Conservation (phyloP, 768 basidiomycete genomes). For the Neoboletus subvelutipes region DNA sequence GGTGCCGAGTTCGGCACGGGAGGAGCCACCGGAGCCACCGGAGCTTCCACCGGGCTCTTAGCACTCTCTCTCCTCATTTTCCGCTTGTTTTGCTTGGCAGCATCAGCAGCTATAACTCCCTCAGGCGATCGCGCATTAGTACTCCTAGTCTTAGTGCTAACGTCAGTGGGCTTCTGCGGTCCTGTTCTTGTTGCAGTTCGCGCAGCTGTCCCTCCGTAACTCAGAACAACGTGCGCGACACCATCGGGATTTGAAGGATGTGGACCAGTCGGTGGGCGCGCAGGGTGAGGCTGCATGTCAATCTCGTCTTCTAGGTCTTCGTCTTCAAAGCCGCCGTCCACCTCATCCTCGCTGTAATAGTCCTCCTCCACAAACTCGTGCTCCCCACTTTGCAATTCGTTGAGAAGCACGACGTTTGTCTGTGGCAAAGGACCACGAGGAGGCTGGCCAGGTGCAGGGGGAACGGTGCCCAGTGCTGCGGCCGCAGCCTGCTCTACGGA, state of each 20-base stretch:
- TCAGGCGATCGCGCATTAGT: constrained; percentile 25
- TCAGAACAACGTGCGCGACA: constrained; percentile 41
- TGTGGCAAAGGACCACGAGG: constrained; percentile 34
- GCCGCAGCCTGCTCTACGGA: constrained; percentile 51
- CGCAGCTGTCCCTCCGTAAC: constrained; percentile 36
- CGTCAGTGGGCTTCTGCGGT: constrained; percentile 12
- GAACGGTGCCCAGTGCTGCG: constrained; percentile 32
- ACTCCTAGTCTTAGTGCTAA: constrained; percentile 32
- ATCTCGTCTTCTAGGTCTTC: constrained; percentile 35
- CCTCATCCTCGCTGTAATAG: constrained; percentile 48
- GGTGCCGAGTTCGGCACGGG: constrained; percentile 31
- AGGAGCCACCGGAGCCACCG: constrained; percentile 27
- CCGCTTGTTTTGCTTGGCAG: constrained; percentile 36
- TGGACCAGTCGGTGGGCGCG: constrained; percentile 18
- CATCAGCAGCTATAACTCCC: constrained; percentile 13
- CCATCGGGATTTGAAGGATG: constrained; percentile 25
- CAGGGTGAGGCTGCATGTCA: constrained; percentile 28
- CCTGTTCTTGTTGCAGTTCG: constrained; percentile 10
- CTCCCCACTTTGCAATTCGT: constrained; percentile 38
- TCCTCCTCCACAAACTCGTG: constrained; percentile 41
- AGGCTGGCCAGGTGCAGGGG: constrained; percentile 31
- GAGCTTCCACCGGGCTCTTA: constrained; percentile 22
- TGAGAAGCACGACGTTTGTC: constrained; percentile 39
- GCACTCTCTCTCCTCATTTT: constrained; percentile 44
- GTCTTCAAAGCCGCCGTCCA: constrained; percentile 42